Evolutionary conservation across 2,329 filamentous ascomycete species (phyloP).

Genomic region (Capronia epimyces): DNA sequence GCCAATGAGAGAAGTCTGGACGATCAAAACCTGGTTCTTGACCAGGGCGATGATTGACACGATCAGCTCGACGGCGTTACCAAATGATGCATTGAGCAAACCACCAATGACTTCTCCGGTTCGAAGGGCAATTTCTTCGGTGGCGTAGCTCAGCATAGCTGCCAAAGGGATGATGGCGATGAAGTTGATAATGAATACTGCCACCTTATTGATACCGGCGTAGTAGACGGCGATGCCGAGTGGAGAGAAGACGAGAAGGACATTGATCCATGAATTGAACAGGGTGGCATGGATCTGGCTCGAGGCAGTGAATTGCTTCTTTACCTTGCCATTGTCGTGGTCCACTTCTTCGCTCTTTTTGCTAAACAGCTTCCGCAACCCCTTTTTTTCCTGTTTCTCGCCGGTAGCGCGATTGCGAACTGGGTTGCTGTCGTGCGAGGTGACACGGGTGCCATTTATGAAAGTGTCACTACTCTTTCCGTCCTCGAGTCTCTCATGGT

Average conservation of each 20-base stretch:
- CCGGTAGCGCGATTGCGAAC: conserved; percentile 11
- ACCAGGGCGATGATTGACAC: conserved; percentile 78
- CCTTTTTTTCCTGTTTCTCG: conserved; percentile 11
- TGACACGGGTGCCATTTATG: conserved; percentile 7
- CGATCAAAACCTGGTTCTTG: conserved; percentile 70
- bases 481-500: conserved; percentile 3
- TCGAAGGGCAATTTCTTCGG: conserved; percentile 75
- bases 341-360: conserved; percentile 11
- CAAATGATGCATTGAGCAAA: conserved; percentile 84
- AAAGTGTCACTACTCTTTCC: conserved; percentile 12
- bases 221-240: conserved; percentile 56
- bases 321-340: conserved; percentile 26
- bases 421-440: conserved; percentile 7
- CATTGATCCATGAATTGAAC: conserved; percentile 79
- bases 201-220: conserved; percentile 53
- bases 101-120: conserved; percentile 83
- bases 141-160: conserved; percentile 78
- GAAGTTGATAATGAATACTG: conserved; percentile 84
- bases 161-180: conserved; percentile 88
- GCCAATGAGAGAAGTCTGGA: conserved; percentile 87
- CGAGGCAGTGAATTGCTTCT: conserved; percentile 47
- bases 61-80: conserved; percentile 84
- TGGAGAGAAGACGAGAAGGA: conserved; percentile 60
- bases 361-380: conserved; percentile 15
- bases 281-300: conserved; percentile 70